phyloP scores from a whole-genome alignment of 2,329 filamentous ascomycete genomes.

The Aureobasidium sp. region DNA sequence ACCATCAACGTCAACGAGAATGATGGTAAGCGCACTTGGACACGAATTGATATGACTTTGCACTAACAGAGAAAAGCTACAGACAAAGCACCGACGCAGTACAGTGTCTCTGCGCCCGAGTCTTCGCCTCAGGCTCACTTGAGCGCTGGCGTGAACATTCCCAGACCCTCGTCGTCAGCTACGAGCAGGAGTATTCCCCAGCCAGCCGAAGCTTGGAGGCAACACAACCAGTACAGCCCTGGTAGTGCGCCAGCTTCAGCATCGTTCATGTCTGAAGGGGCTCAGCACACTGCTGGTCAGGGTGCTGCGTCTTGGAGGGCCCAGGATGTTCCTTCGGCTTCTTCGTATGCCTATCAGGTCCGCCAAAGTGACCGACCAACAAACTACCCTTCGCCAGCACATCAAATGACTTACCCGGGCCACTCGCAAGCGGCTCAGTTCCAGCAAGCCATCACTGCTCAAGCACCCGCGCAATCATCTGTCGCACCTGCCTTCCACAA shows the following conservation, averaged over 20 bases:
- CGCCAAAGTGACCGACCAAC: slow-evolving; percentile 4
- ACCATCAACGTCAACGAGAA: slow-evolving; percentile 8
- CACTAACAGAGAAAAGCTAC: neutral
- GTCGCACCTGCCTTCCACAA: slow-evolving; percentile 9
- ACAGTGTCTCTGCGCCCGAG: neutral
- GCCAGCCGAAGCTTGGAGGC: slow-evolving; percentile 9
- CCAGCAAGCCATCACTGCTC: slow-evolving; percentile 6
- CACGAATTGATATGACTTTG: no score
- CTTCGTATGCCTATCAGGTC: slow-evolving; percentile 7
- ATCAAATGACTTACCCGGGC: neutral
- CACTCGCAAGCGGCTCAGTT: slow-evolving; percentile 12
- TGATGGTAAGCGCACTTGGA: neutral
- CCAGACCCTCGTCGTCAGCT: slow-evolving; percentile 12
- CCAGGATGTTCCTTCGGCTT: neutral
- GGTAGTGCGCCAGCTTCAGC: neutral
- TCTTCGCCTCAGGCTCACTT: slow-evolving; percentile 7
- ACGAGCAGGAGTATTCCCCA: slow-evolving; percentile 5
- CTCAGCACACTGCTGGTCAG: slow-evolving; percentile 2
- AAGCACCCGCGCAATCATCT: neutral
- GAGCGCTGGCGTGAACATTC: neutral
- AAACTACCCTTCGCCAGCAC: neutral
- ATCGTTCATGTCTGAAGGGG: slow-evolving; percentile 1
- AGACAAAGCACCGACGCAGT: slow-evolving; percentile 16
- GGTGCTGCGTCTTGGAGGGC: slow-evolving; percentile 9
- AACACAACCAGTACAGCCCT: slow-evolving; percentile 10